Percentiles rank a stretch among this genome's conserved stretches.
phyloP scores from a whole-genome alignment of 176 grass and related monocot species.

The Musa beccarii region DNA sequence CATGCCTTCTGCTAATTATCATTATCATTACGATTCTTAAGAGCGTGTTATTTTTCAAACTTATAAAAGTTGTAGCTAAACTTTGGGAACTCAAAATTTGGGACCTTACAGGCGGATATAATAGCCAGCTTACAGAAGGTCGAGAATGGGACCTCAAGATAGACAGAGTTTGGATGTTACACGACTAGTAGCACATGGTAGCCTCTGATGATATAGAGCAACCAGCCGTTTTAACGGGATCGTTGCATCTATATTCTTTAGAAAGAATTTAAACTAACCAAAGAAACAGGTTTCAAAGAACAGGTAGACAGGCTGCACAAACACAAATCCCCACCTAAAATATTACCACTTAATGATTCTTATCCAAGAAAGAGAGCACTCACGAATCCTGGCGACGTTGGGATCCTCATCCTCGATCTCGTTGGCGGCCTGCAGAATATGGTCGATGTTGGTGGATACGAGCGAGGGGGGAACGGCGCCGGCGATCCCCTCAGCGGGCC shows the following conservation, averaged over 20 bases:
- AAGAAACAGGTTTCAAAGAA: too few species aligned
- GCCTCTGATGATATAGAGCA: neutral
- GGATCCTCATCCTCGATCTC: constrained; percentile 80
- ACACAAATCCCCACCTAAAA: neutral
- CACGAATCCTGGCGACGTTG: constrained; percentile 76
- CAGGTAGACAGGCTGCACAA: neutral
- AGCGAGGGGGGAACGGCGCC: constrained; percentile 52
- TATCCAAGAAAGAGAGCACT: neutral
- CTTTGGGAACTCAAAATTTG: neutral
- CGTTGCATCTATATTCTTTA: too few species aligned
- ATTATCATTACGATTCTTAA: neutral
- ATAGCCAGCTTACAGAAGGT: neutral
- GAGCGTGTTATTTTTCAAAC: neutral
- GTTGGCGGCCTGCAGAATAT: constrained; percentile 74
- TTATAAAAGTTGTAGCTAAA: neutral
- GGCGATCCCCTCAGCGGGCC: constrained; percentile 24
- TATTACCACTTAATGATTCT: neutral
- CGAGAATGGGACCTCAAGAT: neutral
- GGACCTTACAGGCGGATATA: neutral
- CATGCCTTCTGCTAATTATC: neutral
- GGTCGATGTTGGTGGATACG: constrained; percentile 64
- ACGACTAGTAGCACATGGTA: neutral
- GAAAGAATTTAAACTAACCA: too few species aligned
- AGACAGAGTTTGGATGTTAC: neutral
- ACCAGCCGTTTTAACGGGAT: neutral